phyloP scores from a whole-genome alignment of 2,329 filamentous ascomycete genomes.

The Colletotrichum tabaci region DNA sequence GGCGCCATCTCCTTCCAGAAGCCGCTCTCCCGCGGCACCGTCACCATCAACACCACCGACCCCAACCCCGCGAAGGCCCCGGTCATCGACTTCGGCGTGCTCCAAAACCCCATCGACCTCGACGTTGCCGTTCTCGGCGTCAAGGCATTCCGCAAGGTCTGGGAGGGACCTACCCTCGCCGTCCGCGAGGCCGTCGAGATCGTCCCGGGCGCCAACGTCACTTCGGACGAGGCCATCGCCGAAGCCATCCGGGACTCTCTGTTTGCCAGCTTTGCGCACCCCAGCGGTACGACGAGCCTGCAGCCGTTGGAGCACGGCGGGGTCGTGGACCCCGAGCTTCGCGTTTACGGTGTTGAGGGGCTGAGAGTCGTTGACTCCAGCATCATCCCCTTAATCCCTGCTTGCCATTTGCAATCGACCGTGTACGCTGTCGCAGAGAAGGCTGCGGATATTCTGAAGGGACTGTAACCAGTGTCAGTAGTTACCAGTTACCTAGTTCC shows the following conservation, averaged over 20 bases:
- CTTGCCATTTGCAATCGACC: conserved; percentile 52
- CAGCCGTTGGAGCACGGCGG: conserved; percentile 57
- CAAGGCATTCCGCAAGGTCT: conserved; percentile 53
- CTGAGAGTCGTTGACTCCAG: conserved; percentile 50
- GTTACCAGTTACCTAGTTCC: background rate
- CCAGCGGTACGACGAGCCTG: conserved; percentile 64
- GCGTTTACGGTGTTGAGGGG: conserved; percentile 49
- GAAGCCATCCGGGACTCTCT: conserved; percentile 17
- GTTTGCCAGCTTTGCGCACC: conserved; percentile 51
- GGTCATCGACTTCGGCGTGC: conserved; percentile 56
- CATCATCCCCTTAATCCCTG: conserved; percentile 50
- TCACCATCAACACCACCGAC: conserved; percentile 52
- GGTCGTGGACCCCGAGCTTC: conserved; percentile 50
- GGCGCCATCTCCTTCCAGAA: conserved; percentile 53
- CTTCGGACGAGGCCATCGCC: conserved; percentile 20
- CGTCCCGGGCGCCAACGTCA: conserved; percentile 26
- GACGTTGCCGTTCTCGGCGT: conserved; percentile 49
- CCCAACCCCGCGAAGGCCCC: conserved; percentile 52
- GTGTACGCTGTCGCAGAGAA: conserved; percentile 56
- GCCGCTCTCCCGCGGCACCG: conserved; percentile 56
- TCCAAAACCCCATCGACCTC: conserved; percentile 56
- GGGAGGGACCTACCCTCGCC: conserved; percentile 6
- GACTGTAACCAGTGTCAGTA: background rate
- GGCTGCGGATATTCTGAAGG: conserved; percentile 39
- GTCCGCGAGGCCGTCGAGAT: conserved; percentile 22